Conservation (phyloP, 371 early-diverging fungal genomes). For the Mortierella sp. region DNA sequence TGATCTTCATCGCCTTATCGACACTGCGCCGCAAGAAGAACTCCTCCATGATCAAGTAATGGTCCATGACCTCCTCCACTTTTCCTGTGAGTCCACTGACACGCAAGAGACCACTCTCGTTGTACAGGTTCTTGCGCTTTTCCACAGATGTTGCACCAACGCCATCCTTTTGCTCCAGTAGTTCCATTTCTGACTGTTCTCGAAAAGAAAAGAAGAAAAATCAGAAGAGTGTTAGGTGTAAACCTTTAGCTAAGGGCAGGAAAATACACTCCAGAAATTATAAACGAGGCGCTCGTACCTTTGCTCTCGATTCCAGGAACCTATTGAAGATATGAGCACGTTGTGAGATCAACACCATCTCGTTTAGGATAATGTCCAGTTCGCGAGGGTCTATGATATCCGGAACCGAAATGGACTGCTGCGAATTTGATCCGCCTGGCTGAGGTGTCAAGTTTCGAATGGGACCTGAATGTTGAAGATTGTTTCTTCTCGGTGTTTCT, state of each 20-base stretch:
- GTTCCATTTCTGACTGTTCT: slow-evolving; percentile 53
- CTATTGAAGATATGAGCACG: slow-evolving; percentile 79
- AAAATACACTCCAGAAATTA: too few relatives aligned
- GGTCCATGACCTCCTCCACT: slow-evolving; percentile 71
- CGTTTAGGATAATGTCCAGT: slow-evolving; percentile 75
- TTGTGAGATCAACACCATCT: slow-evolving; percentile 84
- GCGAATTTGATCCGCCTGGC: slow-evolving; percentile 40
- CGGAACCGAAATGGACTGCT: slow-evolving; percentile 21
- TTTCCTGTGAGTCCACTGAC: slow-evolving; percentile 69
- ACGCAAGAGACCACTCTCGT: slow-evolving; percentile 59
- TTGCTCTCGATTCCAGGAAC: slow-evolving; percentile 77
- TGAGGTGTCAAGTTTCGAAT: slow-evolving; percentile 44
- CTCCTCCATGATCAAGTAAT: slow-evolving; percentile 79
- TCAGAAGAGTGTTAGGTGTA: not conserved
- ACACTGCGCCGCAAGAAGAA: slow-evolving; percentile 77
- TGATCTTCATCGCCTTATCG: slow-evolving; percentile 73
- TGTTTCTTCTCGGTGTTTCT: slow-evolving; percentile 27
- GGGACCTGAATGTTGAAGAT: slow-evolving; percentile 11
- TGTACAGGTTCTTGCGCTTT: slow-evolving; percentile 58
- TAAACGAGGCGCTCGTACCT: too few relatives aligned
- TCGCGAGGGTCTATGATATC: slow-evolving; percentile 79
- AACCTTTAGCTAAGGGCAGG: too few relatives aligned
- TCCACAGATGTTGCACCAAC: slow-evolving; percentile 15
- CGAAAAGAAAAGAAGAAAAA: not conserved
- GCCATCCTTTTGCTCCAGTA: slow-evolving; percentile 15